Percentiles rank a stretch among this genome's conserved stretches.
phyloP scores from a whole-genome alignment of 202 grass and related monocot genomes.

The Musa balbisiana region DNA sequence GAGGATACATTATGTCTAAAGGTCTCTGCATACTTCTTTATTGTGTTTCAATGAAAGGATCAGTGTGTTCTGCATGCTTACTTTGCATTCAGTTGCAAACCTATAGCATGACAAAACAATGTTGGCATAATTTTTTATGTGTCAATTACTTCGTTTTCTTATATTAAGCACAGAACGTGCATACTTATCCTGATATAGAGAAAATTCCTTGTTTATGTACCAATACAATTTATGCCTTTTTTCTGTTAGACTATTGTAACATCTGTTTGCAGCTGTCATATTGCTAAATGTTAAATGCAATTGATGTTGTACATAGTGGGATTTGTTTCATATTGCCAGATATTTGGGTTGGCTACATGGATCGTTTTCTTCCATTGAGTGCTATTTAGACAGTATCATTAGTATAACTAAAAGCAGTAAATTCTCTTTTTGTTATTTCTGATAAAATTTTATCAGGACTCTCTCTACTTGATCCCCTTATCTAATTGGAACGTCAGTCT shows the following conservation, averaged over 20 bases:
- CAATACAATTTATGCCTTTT: neutral
- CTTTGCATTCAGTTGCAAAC: neutral
- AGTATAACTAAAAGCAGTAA: no score
- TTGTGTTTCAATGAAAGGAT: neutral
- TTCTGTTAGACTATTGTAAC: neutral
- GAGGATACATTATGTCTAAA: conserved; percentile 19
- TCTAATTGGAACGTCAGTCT: no score
- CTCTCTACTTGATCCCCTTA: no score
- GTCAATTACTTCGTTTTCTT: neutral
- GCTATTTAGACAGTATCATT: no score
- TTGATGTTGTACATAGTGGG: neutral
- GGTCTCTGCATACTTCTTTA: conserved; percentile 10
- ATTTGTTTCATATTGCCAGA: neutral
- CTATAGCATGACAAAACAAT: neutral
- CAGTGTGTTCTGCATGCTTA: neutral
- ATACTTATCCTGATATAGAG: neutral
- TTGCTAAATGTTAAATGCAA: neutral
- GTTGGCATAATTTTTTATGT: conserved; percentile 10
- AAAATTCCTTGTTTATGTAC: neutral
- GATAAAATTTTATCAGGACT: no score
- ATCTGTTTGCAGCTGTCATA: neutral
- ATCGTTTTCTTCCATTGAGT: no score
- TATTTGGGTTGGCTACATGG: no score
- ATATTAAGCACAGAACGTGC: neutral
- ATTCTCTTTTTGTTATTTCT: no score